Conservation (phyloP, 225 moss, liverwort and hornwort species). For the Physcomitrellopsis africana region DNA sequence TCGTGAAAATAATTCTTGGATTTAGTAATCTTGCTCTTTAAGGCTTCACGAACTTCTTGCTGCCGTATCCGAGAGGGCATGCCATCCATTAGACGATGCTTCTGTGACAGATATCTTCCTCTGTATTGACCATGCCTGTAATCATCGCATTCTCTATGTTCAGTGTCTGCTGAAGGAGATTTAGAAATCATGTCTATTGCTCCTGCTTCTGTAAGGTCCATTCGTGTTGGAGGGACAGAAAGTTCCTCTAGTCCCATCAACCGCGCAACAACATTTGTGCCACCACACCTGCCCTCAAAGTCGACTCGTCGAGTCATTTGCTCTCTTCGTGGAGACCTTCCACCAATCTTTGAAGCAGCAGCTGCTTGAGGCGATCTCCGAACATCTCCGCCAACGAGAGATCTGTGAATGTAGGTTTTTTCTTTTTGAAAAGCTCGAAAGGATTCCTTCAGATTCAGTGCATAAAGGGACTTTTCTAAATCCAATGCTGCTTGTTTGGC, state of each 20-base stretch:
- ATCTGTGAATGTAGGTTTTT: constrained; percentile 21
- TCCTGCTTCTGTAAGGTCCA: neutral
- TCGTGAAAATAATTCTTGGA: constrained; percentile 31
- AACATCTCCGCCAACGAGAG: constrained; percentile 10
- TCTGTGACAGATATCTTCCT: constrained; percentile 27
- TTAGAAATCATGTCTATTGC: neutral
- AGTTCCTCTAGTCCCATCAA: constrained; percentile 42
- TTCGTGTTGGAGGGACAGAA: neutral
- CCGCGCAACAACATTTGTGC: constrained; percentile 36
- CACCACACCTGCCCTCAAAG: constrained; percentile 17
- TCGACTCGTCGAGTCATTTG: constrained; percentile 17
- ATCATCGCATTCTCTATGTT: neutral
- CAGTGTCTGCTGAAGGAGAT: neutral
- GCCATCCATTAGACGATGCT: constrained; percentile 39
- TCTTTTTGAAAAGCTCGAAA: constrained; percentile 27
- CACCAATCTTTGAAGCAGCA: constrained; percentile 24
- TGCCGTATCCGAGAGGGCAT: constrained; percentile 34
- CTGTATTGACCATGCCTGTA: neutral
- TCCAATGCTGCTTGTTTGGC: constrained; percentile 24
- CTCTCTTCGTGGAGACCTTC: constrained; percentile 20
- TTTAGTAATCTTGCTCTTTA: constrained; percentile 32
- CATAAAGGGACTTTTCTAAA: constrained; percentile 27
- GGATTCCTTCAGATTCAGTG: constrained; percentile 29
- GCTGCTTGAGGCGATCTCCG: neutral
- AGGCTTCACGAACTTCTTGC: constrained; percentile 34